A percentile compares a stretch with the other conserved stretches of the same genome.
Evolutionary conservation across 306 rosid species (phyloP).

Genomic region (Urtica urens): DNA sequence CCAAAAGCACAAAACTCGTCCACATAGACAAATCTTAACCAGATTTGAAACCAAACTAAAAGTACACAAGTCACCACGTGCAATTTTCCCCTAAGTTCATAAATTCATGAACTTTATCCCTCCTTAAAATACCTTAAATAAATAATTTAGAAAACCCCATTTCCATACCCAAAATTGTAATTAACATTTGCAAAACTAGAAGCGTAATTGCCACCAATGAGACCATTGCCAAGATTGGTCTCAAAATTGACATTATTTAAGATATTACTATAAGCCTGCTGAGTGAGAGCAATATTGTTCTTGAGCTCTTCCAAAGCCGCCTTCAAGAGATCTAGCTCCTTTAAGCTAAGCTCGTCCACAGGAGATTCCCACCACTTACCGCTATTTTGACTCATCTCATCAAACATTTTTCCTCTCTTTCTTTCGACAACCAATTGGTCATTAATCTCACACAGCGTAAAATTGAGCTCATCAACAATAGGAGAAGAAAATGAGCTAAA

Average conservation of each 20-base stretch:
- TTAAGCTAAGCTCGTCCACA: conserved; percentile 31
- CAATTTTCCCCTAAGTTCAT: no score
- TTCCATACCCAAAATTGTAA: conserved; percentile 27
- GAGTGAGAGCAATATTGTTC: conserved; percentile 21
- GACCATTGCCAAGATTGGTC: background rate
- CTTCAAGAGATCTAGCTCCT: conserved; percentile 27
- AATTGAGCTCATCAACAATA: conserved; percentile 32
- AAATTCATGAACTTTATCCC: no score
- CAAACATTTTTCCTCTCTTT: conserved; percentile 38
- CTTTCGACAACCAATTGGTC: conserved; percentile 40
- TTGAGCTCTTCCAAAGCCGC: conserved; percentile 42
- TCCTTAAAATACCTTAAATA: no score
- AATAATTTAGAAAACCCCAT: conserved; percentile 30
- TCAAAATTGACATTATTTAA: background rate
- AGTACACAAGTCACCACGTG: no score
- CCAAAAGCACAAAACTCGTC: no score
- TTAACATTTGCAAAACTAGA: conserved; percentile 8
- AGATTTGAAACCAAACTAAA: no score
- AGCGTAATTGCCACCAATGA: background rate
- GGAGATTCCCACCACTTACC: conserved; percentile 51
- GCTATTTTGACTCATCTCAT: conserved; percentile 20
- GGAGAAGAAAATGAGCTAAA: conserved; percentile 15
- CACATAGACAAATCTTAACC: no score
- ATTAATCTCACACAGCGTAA: conserved; percentile 27
- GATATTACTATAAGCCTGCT: conserved; percentile 24